Conservation (phyloP, 805 yeast genomes). For the Saccharomycopsis olivae region DNA sequence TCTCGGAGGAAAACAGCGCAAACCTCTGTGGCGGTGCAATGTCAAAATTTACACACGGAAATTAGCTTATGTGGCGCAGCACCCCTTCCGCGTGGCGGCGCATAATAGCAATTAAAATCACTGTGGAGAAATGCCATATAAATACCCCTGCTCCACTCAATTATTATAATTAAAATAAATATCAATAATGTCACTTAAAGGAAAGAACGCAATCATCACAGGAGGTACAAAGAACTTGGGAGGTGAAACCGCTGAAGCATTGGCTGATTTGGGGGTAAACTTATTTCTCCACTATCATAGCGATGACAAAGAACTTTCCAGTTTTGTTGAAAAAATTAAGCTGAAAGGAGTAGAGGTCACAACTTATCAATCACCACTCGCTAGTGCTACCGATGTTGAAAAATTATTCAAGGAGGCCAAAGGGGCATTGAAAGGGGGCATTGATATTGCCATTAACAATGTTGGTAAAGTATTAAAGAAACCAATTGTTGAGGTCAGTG, state of each 20-base stretch:
- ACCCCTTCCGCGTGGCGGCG: too few relatives aligned
- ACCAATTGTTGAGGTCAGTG: constrained; percentile 39
- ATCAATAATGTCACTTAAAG: constrained; percentile 20
- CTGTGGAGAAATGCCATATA: too few relatives aligned
- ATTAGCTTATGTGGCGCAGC: too few relatives aligned
- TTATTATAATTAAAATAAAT: too few relatives aligned
- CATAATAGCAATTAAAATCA: too few relatives aligned
- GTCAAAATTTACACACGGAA: too few relatives aligned
- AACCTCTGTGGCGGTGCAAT: too few relatives aligned
- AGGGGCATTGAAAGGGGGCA: constrained; percentile 31
- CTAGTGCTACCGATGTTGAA: constrained; percentile 31
- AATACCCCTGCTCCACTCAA: too few relatives aligned
- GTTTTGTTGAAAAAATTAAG: constrained; percentile 24
- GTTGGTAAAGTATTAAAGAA: constrained; percentile 61
- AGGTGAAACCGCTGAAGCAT: constrained; percentile 37
- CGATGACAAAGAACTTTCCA: constrained; percentile 26
- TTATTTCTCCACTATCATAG: constrained; percentile 49
- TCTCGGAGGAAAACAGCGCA: too few relatives aligned
- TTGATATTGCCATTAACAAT: constrained; percentile 58
- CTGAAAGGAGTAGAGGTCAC: constrained; percentile 29
- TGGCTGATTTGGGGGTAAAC: constrained; percentile 45
- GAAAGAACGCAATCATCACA: constrained; percentile 44
- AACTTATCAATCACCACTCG: constrained; percentile 33
- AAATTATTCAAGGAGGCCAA: constrained; percentile 37
- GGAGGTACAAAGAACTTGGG: constrained; percentile 60